phyloP scores from a whole-genome alignment of 768 basidiomycete genomes.

The Pleurotus giganteus region DNA sequence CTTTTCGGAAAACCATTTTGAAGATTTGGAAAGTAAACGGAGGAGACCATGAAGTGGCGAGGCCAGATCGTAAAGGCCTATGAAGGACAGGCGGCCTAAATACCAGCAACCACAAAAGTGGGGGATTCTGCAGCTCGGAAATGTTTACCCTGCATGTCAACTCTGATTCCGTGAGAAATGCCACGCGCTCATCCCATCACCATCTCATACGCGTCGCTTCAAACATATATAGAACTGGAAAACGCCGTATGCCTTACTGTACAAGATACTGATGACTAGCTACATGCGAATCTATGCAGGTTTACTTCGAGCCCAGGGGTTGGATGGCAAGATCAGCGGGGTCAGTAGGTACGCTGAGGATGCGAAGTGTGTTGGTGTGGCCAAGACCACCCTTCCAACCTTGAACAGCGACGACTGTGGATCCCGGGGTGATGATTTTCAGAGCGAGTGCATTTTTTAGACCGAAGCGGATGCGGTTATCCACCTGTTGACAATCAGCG shows the following conservation, averaged over 20 bases:
- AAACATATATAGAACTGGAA: neutral
- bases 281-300: neutral
- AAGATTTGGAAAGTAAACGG: constrained; percentile 46
- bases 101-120: neutral
- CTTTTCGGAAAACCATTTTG: constrained; percentile 43
- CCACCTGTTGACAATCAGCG: constrained; percentile 48
- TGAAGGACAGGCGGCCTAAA: neutral
- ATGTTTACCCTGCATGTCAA: no score
- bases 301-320: constrained; percentile 37
- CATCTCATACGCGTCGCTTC: no score
- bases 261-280: neutral
- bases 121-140: no score
- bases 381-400: constrained; percentile 99
- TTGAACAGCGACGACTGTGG: constrained; percentile 91
- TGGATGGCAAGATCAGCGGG: constrained; percentile 74
- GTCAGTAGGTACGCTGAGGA: constrained; percentile 83
- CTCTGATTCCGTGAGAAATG: neutral
- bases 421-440: constrained; percentile 85
- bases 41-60: constrained; percentile 34
- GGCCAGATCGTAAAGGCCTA: constrained; percentile 1
- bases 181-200: no score
- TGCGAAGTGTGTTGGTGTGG: constrained; percentile 89
- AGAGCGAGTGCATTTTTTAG: constrained; percentile 79
- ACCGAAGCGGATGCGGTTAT: constrained; percentile 88
- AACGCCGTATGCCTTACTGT: no score